phyloP scores from a whole-genome alignment of 768 basidiomycete species.

The Auricularia sp. region DNA sequence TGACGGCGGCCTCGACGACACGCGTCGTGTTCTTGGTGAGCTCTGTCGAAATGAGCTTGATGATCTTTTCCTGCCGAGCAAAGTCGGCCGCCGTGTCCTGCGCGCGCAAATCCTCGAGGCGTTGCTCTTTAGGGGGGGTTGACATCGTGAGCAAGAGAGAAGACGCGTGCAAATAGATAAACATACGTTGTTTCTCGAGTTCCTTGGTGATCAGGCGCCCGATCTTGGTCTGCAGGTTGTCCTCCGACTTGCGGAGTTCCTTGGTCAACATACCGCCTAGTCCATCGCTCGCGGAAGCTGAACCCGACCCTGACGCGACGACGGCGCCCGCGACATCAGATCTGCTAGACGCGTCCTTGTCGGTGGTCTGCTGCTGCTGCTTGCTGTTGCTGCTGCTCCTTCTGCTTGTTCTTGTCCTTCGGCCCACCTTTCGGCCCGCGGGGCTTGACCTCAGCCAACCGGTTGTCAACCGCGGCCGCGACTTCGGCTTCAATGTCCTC shows the following conservation, averaged over 20 bases:
- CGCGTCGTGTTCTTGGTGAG: constrained; percentile 80
- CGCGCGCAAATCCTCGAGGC: constrained; percentile 69
- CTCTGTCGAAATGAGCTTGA: constrained; percentile 80
- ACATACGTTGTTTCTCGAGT: constrained; percentile 82
- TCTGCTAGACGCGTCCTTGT: background rate
- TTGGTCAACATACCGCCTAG: constrained; percentile 52
- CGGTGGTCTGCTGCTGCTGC: background rate
- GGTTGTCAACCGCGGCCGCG: constrained; percentile 43
- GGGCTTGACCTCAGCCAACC: constrained; percentile 37
- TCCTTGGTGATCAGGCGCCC: constrained; percentile 75
- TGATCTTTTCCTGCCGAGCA: constrained; percentile 75
- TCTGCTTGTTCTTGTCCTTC: constrained; percentile 33
- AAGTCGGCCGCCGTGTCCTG: constrained; percentile 76
- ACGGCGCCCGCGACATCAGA: background rate
- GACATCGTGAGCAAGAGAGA: constrained; percentile 7
- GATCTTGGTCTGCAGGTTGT: constrained; percentile 63
- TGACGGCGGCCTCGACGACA: constrained; percentile 83
- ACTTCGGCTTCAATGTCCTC: constrained; percentile 65
- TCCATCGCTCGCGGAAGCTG: constrained; percentile 9
- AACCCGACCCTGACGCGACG: constrained; percentile 1
- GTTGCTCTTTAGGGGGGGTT: constrained; percentile 46
- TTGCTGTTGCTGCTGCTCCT: constrained; percentile 15
- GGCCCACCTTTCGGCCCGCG: constrained; percentile 39
- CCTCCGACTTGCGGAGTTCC: constrained; percentile 70
- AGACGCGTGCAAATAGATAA: constrained; percentile 1